phyloP scores from a whole-genome alignment of 2,329 filamentous ascomycete genomes.

The Apiospora koreana region DNA sequence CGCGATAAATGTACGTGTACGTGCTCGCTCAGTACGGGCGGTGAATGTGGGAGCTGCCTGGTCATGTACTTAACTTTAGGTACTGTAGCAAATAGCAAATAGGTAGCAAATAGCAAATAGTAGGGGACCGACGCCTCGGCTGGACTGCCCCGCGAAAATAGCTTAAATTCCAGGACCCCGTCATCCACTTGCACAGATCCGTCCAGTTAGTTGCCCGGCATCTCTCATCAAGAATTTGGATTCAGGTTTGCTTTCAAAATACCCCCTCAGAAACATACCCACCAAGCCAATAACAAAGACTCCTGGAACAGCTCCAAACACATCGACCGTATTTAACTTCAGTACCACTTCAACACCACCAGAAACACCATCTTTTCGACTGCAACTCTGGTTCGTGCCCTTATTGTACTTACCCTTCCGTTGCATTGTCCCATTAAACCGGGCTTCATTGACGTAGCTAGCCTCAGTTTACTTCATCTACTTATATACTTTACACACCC shows the following conservation, averaged over 20 bases:
- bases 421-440: background rate
- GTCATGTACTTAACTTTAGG: no score
- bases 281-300: background rate
- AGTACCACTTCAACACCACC: background rate
- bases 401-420: background rate
- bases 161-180: constrained; percentile 7
- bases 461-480: background rate
- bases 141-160: constrained; percentile 12
- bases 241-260: background rate
- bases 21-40: background rate
- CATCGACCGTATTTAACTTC: no score
- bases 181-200: constrained; percentile 9
- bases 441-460: constrained; percentile 6
- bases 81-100: no score
- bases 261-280: background rate
- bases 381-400: background rate
- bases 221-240: background rate
- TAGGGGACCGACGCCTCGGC: constrained; percentile 10
- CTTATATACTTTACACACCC: background rate
- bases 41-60: background rate
- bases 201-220: background rate
- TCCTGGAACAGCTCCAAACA: no score
- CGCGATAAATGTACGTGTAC: background rate
- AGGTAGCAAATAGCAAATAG: background rate
- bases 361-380: background rate